Conservation (phyloP, 2,329 filamentous ascomycete genomes). For the Diplodia seriata region DNA sequence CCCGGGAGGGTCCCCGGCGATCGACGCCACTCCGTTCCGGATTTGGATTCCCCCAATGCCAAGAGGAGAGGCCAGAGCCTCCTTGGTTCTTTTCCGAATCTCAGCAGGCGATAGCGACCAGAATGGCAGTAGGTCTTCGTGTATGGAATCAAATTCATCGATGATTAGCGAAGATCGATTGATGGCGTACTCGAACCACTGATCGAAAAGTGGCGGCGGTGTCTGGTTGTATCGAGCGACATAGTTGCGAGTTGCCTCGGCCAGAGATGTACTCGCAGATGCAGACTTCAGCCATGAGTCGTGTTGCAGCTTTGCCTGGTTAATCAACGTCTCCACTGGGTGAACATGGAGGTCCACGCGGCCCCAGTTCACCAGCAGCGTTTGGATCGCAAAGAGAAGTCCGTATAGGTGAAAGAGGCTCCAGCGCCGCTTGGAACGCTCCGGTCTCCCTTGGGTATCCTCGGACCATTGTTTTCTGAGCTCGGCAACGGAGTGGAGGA, state of each 20-base stretch:
- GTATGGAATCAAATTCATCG: constrained; percentile 67
- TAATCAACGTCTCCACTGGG: constrained; percentile 54
- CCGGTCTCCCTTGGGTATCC: too few species aligned
- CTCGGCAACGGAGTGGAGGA: too few species aligned
- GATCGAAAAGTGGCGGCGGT: constrained; percentile 67
- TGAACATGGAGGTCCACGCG: too few species aligned
- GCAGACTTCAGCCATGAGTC: constrained; percentile 58
- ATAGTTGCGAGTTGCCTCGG: constrained; percentile 60
- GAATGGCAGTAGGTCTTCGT: constrained; percentile 64
- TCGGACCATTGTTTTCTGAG: too few species aligned
- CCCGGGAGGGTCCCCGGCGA: constrained; percentile 58
- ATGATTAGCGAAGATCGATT: constrained; percentile 60
- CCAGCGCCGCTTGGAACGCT: too few species aligned
- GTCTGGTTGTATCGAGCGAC: constrained; percentile 57
- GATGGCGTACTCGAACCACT: constrained; percentile 65
- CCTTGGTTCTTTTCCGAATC: constrained; percentile 60
- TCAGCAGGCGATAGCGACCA: constrained; percentile 58
- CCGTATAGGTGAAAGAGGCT: too few species aligned
- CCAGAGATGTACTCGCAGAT: constrained; percentile 55
- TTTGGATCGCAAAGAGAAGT: too few species aligned
- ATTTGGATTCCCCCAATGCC: constrained; percentile 64
- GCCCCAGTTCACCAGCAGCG: too few species aligned
- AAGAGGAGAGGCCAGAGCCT: constrained; percentile 60
- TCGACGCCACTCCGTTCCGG: constrained; percentile 58
- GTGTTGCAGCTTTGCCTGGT: constrained; percentile 57